Percentiles rank a stretch among this genome's conserved stretches.
Evolutionary conservation across 305 asterid genomes (phyloP).

Genomic region (Striga hermonthica): DNA sequence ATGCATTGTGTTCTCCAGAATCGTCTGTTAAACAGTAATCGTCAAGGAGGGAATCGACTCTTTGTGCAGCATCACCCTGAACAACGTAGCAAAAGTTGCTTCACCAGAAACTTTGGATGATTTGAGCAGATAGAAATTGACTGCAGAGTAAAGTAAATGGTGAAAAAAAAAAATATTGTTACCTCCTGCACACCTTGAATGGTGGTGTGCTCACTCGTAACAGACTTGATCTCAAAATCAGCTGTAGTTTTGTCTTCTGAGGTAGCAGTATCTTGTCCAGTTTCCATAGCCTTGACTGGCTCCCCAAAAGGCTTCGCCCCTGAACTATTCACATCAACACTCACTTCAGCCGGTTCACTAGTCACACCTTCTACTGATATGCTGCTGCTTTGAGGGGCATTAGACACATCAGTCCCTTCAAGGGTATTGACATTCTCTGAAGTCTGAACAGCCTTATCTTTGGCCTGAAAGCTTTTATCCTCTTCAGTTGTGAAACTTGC

Average conservation of each 20-base stretch:
- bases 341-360: constrained; percentile 45
- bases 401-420: constrained; percentile 41
- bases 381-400: constrained; percentile 38
- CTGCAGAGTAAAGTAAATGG: constrained; percentile 26
- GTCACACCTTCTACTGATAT: constrained; percentile 42
- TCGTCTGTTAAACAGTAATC: constrained; percentile 60
- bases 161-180: constrained; percentile 28
- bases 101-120: constrained; percentile 36
- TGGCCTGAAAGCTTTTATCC: constrained; percentile 40
- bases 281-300: constrained; percentile 43
- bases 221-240: constrained; percentile 40
- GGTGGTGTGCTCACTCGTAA: constrained; percentile 37
- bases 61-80: constrained; percentile 38
- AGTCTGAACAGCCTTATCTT: constrained; percentile 36
- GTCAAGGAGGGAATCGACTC: constrained; percentile 58
- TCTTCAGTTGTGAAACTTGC: constrained; percentile 44
- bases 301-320: constrained; percentile 41
- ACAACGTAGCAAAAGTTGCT: constrained; percentile 51
- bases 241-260: constrained; percentile 36
- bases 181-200: constrained; percentile 51
- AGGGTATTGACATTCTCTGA: constrained; percentile 39
- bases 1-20: constrained; percentile 37
- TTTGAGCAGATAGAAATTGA: constrained; percentile 26
- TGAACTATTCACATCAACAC: constrained; percentile 37
- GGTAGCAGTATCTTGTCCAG: constrained; percentile 32